A percentile compares a stretch with the other conserved stretches of the same genome.
Conservation (phyloP, 495 filamentous ascomycete species). For the Hyaloscypha finlandica region DNA sequence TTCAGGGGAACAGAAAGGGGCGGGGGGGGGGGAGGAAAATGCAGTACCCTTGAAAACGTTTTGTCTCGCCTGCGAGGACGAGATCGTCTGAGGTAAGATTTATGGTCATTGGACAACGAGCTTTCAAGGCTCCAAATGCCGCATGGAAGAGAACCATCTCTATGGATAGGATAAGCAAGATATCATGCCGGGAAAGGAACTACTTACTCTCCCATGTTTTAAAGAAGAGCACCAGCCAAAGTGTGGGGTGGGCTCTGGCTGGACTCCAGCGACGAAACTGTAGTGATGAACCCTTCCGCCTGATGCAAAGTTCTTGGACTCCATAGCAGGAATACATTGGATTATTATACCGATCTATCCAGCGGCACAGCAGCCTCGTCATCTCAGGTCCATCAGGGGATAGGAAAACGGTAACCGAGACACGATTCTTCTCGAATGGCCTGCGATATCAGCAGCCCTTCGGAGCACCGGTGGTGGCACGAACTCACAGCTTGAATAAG, state of each 20-base stretch:
- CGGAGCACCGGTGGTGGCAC: background rate
- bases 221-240: slow-evolving; percentile 55
- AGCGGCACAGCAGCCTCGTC: slow-evolving; percentile 46
- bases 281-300: slow-evolving; percentile 47
- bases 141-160: slow-evolving; percentile 79
- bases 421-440: slow-evolving; percentile 51
- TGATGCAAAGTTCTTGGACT: slow-evolving; percentile 51
- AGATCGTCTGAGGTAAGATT: slow-evolving; percentile 58
- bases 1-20: background rate
- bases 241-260: slow-evolving; percentile 42
- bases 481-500: slow-evolving; percentile 50
- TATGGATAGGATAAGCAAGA: slow-evolving; percentile 9
- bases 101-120: slow-evolving; percentile 59
- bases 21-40: background rate
- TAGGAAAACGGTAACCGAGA: slow-evolving; percentile 52
- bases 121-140: slow-evolving; percentile 73
- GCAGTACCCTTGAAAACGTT: slow-evolving; percentile 68
- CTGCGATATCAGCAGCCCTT: slow-evolving; percentile 33
- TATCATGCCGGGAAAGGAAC: slow-evolving; percentile 5
- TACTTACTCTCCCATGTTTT: slow-evolving; percentile 56
- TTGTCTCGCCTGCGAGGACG: slow-evolving; percentile 61
- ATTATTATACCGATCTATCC: slow-evolving; percentile 32
- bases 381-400: slow-evolving; percentile 41
- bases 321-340: slow-evolving; percentile 37
- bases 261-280: slow-evolving; percentile 51